Evolutionary conservation across 2,329 filamentous ascomycete genomes (phyloP).

Genomic region (Botryotinia convoluta): DNA sequence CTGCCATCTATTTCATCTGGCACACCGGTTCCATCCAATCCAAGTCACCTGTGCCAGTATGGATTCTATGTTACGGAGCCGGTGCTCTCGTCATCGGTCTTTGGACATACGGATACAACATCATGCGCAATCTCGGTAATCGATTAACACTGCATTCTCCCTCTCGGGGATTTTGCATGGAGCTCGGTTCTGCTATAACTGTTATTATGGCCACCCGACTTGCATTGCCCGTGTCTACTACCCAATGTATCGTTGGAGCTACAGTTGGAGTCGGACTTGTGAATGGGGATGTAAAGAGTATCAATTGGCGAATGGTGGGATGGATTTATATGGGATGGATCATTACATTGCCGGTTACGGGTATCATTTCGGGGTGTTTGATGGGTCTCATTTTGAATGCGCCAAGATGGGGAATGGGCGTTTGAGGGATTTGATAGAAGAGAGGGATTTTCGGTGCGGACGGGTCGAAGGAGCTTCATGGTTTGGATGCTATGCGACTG

Average conservation of each 20-base stretch:
- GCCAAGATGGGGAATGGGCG: neutral
- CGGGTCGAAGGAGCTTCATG: neutral
- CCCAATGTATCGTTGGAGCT: constrained; percentile 78
- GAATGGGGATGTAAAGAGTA: constrained; percentile 66
- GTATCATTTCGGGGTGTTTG: constrained; percentile 20
- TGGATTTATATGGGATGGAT: constrained; percentile 66
- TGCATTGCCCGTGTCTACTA: constrained; percentile 70
- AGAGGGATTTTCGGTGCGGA: too few species aligned
- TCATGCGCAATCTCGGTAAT: constrained; percentile 47
- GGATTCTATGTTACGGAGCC: constrained; percentile 42
- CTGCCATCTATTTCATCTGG: constrained; percentile 68
- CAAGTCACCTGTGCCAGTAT: constrained; percentile 67
- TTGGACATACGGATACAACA: constrained; percentile 75
- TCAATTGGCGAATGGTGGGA: constrained; percentile 72
- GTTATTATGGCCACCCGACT: constrained; percentile 70
- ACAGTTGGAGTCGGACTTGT: constrained; percentile 74
- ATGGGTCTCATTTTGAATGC: constrained; percentile 20
- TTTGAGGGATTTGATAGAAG: neutral
- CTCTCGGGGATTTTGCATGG: constrained; percentile 64
- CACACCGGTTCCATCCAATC: constrained; percentile 44
- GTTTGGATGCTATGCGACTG: neutral
- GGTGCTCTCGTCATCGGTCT: constrained; percentile 53
- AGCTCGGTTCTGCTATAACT: constrained; percentile 74
- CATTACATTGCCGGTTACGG: constrained; percentile 20
- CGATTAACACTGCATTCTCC: constrained; percentile 41